Conservation (phyloP, 352 stramenopile species). For the Phytophthora lateralis region DNA sequence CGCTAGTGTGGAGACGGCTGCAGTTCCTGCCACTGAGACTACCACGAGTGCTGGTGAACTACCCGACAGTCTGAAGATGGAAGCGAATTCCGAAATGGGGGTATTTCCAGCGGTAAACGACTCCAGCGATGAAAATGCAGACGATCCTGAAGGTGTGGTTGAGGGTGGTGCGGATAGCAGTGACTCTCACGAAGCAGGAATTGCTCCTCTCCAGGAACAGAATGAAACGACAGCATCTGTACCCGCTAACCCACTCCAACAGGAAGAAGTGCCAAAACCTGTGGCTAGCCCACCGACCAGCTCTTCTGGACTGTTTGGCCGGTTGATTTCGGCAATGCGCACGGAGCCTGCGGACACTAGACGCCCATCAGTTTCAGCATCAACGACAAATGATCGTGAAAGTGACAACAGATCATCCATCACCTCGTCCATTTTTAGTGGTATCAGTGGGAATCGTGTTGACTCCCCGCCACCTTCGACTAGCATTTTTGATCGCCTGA, state of each 20-base stretch:
- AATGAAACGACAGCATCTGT: background rate
- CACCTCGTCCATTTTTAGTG: background rate
- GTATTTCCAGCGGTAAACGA: background rate
- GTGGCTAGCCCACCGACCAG: slow-evolving; percentile 2
- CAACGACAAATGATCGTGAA: background rate
- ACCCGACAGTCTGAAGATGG: background rate
- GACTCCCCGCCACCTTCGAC: background rate
- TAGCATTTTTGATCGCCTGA: slow-evolving; percentile 7
- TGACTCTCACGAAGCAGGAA: background rate
- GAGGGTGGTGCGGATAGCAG: background rate
- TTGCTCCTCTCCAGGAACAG: background rate
- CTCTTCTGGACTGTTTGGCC: slow-evolving; percentile 9
- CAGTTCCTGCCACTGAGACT: background rate
- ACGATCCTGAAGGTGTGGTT: background rate
- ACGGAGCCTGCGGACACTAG: slow-evolving; percentile 2
- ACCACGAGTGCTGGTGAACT: background rate
- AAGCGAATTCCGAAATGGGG: background rate
- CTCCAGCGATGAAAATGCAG: background rate
- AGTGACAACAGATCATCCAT: background rate
- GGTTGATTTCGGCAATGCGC: slow-evolving; percentile 11
- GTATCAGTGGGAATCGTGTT: background rate
- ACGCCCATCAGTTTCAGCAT: background rate
- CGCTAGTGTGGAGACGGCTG: background rate
- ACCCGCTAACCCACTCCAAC: background rate
- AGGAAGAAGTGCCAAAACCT: background rate